A percentile compares a stretch with the other conserved stretches of the same genome.
These are phyloP conservation scores for Coniosporium apollinis DNA, from an alignment of 495 filamentous ascomycete species.

Conservation along the genomic window DNA sequence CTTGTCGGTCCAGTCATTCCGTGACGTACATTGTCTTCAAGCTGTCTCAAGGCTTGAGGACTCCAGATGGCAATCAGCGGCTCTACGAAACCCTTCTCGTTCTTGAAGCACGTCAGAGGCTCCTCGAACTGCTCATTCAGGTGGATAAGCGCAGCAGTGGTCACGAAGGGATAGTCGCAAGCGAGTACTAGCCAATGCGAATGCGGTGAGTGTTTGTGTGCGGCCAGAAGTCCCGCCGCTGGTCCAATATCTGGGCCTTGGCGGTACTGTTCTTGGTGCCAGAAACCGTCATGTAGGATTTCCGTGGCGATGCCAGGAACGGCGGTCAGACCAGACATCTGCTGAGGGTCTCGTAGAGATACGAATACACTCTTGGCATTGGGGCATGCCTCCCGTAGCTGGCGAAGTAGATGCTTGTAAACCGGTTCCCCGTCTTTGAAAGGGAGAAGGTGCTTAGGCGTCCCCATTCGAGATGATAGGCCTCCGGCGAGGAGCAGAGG, in stretches of 20 bases:
- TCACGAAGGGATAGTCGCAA: constrained; percentile 1
- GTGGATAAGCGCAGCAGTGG: neutral
- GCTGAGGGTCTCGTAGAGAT: neutral
- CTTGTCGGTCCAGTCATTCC: neutral
- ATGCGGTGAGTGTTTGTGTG: neutral
- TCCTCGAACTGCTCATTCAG: neutral
- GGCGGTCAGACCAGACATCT: neutral
- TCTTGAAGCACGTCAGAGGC: neutral
- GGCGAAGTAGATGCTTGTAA: neutral
- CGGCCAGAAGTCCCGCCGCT: neutral
- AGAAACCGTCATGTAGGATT: neutral
- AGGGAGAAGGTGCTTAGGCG: constrained; percentile 2
- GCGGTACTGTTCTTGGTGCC: too few relatives aligned
- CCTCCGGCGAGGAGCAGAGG: neutral
- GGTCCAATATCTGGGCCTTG: too few relatives aligned
- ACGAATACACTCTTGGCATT: neutral
- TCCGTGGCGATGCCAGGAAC: neutral
- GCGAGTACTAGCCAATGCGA: neutral
- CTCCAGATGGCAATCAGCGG: neutral
- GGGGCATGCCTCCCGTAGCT: neutral
- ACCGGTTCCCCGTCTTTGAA: neutral
- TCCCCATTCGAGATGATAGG: constrained; percentile 1
- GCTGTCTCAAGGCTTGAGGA: neutral
- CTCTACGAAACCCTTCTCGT: neutral
- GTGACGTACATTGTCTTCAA: neutral